A percentile compares a stretch with the other conserved stretches of the same genome.
phyloP scores from a whole-genome alignment of 169 alveolate genomes.

The Plasmodium sp. region DNA sequence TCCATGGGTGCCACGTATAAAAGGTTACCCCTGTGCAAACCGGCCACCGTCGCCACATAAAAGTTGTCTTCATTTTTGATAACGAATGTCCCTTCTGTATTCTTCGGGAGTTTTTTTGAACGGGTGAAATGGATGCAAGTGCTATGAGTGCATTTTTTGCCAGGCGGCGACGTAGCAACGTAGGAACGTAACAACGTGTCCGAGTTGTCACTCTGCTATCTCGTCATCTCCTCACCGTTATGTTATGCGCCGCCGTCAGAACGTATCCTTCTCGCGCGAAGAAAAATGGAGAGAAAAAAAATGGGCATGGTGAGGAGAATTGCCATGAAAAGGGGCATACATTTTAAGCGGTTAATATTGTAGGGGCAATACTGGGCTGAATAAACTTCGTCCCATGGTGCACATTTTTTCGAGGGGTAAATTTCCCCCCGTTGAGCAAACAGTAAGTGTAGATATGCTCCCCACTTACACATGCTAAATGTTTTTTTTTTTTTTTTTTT shows the following conservation, averaged over 20 bases:
- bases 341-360: neutral
- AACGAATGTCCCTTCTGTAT: constrained; percentile 34
- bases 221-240: constrained; percentile 25
- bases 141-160: neutral
- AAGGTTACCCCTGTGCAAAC: constrained; percentile 53
- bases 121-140: neutral
- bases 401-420: neutral
- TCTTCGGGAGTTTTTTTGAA: constrained; percentile 5
- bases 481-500: neutral
- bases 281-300: neutral
- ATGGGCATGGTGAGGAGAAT: neutral
- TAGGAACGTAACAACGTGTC: neutral
- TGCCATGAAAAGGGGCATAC: neutral
- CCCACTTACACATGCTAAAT: neutral
- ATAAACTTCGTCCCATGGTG: neutral
- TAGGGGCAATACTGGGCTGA: neutral
- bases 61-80: constrained; percentile 51
- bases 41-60: constrained; percentile 21
- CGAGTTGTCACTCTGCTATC: neutral
- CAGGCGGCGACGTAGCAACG: neutral
- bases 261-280: constrained; percentile 29
- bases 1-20: neutral
- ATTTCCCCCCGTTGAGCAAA: neutral
- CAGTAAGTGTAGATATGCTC: neutral
- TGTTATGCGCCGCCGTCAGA: constrained; percentile 67